Percentiles rank a stretch among this genome's conserved stretches.
phyloP scores from a whole-genome alignment of 768 basidiomycete genomes.

The Leccinum uliginosum region DNA sequence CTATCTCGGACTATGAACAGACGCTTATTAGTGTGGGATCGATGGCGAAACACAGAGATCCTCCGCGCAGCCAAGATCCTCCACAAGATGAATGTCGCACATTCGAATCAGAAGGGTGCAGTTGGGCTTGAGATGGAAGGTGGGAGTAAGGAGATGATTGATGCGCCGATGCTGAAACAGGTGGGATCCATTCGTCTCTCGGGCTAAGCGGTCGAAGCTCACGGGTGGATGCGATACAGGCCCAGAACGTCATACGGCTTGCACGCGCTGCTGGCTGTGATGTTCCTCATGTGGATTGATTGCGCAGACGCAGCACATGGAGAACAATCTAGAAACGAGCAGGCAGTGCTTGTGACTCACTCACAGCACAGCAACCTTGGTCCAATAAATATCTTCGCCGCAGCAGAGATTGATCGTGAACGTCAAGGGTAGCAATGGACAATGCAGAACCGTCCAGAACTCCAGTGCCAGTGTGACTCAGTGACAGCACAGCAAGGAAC shows the following conservation, averaged over 20 bases:
- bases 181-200: neutral
- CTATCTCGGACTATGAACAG: neutral
- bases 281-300: conserved; percentile 41
- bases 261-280: conserved; percentile 53
- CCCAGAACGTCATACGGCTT: conserved; percentile 46
- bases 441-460: neutral
- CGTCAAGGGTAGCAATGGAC: neutral
- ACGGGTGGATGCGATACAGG: conserved; percentile 29
- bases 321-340: neutral
- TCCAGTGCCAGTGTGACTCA: too few relatives aligned
- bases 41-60: conserved; percentile 50
- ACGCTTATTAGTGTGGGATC: neutral
- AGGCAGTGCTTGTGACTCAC: too few relatives aligned
- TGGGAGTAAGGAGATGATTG: conserved; percentile 74
- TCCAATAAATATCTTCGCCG: too few relatives aligned
- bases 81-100: conserved; percentile 56
- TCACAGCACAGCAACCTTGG: too few relatives aligned
- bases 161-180: conserved; percentile 89
- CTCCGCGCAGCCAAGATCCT: conserved; percentile 71
- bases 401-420: neutral
- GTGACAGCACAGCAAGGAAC: neutral
- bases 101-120: conserved; percentile 56
- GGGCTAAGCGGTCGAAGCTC: neutral
- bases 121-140: conserved; percentile 61
- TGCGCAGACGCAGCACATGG: too few relatives aligned